Evolutionary conservation across 2,329 filamentous ascomycete species (phyloP).

Genomic region (Purpureocillium takamizusanense): DNA sequence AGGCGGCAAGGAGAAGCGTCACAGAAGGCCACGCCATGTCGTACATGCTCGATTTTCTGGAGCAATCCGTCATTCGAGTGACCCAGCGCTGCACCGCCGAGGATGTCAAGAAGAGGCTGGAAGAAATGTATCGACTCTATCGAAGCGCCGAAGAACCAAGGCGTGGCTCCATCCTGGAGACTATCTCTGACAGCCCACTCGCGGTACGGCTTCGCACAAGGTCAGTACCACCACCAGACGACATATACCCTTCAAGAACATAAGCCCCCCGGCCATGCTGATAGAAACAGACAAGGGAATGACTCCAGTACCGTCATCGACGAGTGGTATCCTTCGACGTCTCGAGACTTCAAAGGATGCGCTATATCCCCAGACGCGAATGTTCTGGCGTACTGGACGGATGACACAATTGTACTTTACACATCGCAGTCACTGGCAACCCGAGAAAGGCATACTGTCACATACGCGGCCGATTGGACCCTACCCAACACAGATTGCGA

Average conservation of each 20-base stretch:
- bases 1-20: constrained; percentile 8
- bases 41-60: constrained; percentile 16
- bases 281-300: not conserved
- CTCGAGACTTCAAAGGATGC: constrained; percentile 15
- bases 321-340: constrained; percentile 6
- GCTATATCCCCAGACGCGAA: constrained; percentile 16
- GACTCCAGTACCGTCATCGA: not conserved
- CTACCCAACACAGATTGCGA: constrained; percentile 5
- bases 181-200: too few relatives aligned
- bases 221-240: too few relatives aligned
- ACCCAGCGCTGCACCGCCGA: constrained; percentile 1
- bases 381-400: constrained; percentile 18
- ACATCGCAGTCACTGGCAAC: constrained; percentile 12
- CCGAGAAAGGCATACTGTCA: constrained; percentile 1
- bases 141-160: constrained; percentile 1
- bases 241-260: too few relatives aligned
- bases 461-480: constrained; percentile 3
- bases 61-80: constrained; percentile 6
- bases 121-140: not conserved
- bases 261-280: too few relatives aligned
- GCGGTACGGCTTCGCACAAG: too few relatives aligned
- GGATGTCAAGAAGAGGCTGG: not conserved
- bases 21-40: constrained; percentile 14
- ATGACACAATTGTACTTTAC: constrained; percentile 16
- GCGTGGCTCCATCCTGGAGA: not conserved